Evolutionary conservation across 2,329 filamentous ascomycete genomes (phyloP).

Genomic region (Juglanconis juglandina): DNA sequence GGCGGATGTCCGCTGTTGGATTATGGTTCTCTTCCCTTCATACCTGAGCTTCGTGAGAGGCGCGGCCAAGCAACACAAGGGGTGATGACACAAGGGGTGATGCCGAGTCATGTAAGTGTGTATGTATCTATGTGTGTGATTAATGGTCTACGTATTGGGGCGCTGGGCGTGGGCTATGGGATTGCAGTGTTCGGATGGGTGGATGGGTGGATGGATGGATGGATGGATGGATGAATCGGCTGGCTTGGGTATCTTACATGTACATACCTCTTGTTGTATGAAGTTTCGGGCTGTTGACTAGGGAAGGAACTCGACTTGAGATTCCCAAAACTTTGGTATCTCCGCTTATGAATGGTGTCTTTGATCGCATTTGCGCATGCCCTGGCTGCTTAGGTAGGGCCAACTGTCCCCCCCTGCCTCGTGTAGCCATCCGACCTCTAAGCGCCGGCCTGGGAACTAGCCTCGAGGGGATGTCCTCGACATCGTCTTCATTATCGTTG

Average conservation of each 20-base stretch:
- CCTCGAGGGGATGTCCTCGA: slow-evolving; percentile 9
- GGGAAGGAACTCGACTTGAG: neutral
- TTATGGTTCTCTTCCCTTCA: neutral
- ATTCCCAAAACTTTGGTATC: neutral
- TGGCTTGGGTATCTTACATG: neutral
- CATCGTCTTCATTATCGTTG: slow-evolving; percentile 21
- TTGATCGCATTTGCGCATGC: too few species aligned
- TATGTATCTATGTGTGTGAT: too few species aligned
- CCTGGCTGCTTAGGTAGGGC: too few species aligned
- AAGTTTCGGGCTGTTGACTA: neutral
- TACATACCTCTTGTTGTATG: neutral
- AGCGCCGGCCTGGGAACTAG: slow-evolving; percentile 19
- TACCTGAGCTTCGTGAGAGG: neutral
- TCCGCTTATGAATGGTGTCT: too few species aligned
- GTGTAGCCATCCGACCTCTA: slow-evolving; percentile 4
- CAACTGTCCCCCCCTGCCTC: slow-evolving; percentile 3
- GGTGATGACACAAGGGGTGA: neutral
- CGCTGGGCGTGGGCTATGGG: neutral
- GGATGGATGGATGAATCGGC: too few species aligned
- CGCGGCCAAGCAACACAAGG: neutral
- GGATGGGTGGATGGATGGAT: too few species aligned
- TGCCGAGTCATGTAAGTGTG: too few species aligned
- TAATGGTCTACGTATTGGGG: neutral
- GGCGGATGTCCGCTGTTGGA: too few species aligned
- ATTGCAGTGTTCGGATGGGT: neutral